Evolutionary conservation across 2,329 filamentous ascomycete genomes (phyloP), one percentile per base, ranked within the genome.

Genomic region (Verticillium zaregamsianum): DNA sequence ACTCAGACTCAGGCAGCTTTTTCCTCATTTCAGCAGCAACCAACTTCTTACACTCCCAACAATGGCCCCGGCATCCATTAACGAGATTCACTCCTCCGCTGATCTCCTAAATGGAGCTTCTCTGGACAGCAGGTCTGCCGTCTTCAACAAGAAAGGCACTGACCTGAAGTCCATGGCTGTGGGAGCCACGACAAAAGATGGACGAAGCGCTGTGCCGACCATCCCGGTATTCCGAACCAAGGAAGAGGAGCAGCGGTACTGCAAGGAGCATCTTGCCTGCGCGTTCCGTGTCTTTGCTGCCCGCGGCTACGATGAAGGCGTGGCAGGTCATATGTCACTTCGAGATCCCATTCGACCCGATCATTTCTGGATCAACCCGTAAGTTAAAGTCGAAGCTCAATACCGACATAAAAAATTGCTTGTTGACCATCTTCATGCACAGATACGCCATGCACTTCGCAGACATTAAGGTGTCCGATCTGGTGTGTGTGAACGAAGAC

Each of bases 341-440:
- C 79, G 85, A 31, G 74, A 89, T 64, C 85, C 86, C 0, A 80
- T 88, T 7, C 80, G 86, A 45, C 82, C 83, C 0, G 72, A 76
- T 5, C 84, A 80, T 0, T 88, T 89, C 74, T 89, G 86, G 86
- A 85, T 90, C 6, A 90, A 90, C 66, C 87, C 86, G 0, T 77
- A 25, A 55, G 54, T 55, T 14, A 20, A 54, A n/a, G 32, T 33
- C 32, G 32, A 33, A 33, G 9, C 32, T 33, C 5, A 9, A 33
- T 9, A 17, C 11, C 11, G 5, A 25, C 5, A 12, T 28, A 5
- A 2, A 9, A 31, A 5, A n/a, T 31, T 2, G 23, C 15, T 25
- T 32, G 54, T 9, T 33, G 32, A 33, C 32, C 32, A 55, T 25
- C 20, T 55, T 14, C 9, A 28, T 17, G 28, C 12, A 5, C 52